phyloP scores from a whole-genome alignment of 2,329 filamentous ascomycete genomes.

The Stagonosporopsis vannaccii region DNA sequence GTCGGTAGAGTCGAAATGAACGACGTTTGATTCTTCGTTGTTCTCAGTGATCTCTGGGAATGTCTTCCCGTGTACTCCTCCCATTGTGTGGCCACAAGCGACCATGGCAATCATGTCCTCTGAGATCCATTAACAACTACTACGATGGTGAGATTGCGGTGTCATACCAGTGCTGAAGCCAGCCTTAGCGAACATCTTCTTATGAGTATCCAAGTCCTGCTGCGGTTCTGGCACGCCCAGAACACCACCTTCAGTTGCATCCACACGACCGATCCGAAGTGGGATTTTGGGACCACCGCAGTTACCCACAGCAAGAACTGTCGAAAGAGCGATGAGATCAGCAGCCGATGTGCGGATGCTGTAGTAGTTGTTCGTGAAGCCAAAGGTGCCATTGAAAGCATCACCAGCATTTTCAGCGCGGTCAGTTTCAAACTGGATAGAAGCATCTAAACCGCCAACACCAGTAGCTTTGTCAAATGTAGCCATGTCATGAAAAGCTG shows the following conservation, averaged over 20 bases:
- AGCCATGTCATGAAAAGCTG: conserved; percentile 47
- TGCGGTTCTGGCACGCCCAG: conserved; percentile 44
- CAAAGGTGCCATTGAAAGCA: conserved; percentile 45
- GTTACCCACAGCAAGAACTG: conserved; percentile 38
- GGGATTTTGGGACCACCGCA: conserved; percentile 43
- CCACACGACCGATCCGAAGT: conserved; percentile 41
- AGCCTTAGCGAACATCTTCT: conserved; percentile 38
- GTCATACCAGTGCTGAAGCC: conserved; percentile 36
- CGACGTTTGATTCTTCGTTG: conserved; percentile 29
- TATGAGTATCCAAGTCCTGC: conserved; percentile 40
- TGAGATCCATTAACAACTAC: neutral
- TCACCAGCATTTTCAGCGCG: conserved; percentile 39
- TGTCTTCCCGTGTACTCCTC: conserved; percentile 44
- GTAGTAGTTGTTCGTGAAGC: conserved; percentile 36
- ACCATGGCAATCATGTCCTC: conserved; percentile 38
- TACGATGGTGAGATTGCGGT: conserved; percentile 1
- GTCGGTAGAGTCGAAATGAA: conserved; percentile 36
- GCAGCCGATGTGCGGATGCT: conserved; percentile 32
- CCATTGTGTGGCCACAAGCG: conserved; percentile 48
- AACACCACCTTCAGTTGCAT: conserved; percentile 40
- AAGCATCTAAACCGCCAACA: conserved; percentile 46
- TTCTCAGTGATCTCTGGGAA: conserved; percentile 36
- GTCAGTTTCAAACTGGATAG: conserved; percentile 43
- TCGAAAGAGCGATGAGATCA: conserved; percentile 43
- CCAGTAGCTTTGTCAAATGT: conserved; percentile 38